Evolutionary conservation across 1,284 basidiomycete species (phyloP).

Genomic region (Coniophora puteana): DNA sequence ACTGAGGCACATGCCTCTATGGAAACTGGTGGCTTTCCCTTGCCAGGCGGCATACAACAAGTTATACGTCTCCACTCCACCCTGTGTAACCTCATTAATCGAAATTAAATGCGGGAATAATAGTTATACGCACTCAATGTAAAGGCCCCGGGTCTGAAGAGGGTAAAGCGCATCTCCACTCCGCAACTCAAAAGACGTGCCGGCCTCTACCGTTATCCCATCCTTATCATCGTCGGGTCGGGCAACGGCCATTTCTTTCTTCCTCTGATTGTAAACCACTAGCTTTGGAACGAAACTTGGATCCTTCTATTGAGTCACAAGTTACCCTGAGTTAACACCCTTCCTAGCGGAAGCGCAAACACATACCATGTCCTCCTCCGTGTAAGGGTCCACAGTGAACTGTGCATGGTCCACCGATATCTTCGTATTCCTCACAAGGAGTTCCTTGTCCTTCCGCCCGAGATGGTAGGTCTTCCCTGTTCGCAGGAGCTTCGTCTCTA

Average conservation of each 20-base stretch:
- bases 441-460: constrained; percentile 49
- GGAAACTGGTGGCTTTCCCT: constrained; percentile 26
- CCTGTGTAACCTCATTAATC: constrained; percentile 25
- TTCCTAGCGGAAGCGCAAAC: constrained; percentile 6
- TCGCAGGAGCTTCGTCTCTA: constrained; percentile 63
- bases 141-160: no score
- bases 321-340: background rate
- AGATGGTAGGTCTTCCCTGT: constrained; percentile 46
- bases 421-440: constrained; percentile 54
- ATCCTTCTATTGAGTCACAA: constrained; percentile 28
- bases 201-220: no score
- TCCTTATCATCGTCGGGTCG: no score
- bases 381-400: constrained; percentile 48
- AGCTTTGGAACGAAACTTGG: constrained; percentile 38
- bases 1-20: constrained; percentile 47
- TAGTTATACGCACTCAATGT: constrained; percentile 37
- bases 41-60: constrained; percentile 40
- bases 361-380: constrained; percentile 52
- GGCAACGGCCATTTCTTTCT: constrained; percentile 37
- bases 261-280: constrained; percentile 41
- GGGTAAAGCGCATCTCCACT: no score
- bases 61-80: constrained; percentile 51
- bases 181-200: constrained; percentile 33
- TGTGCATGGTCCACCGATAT: constrained; percentile 57
- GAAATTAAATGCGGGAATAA: constrained; percentile 5